Evolutionary conservation across 2,329 filamentous ascomycete species (phyloP).

Genomic region (Triangularia verruculosa): DNA sequence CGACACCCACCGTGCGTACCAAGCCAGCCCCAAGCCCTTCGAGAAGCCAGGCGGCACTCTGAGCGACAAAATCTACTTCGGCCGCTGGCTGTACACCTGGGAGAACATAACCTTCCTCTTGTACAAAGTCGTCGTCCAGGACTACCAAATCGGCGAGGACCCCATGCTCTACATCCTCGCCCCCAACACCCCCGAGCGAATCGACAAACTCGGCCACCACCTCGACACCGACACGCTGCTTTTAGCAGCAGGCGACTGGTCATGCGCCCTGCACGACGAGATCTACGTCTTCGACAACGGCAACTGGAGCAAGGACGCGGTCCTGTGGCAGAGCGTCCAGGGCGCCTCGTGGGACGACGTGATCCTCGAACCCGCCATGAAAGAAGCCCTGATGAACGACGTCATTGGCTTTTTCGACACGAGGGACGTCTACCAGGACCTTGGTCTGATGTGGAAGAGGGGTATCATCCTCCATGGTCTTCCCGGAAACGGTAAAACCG

Average conservation of each 20-base stretch:
- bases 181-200: not conserved
- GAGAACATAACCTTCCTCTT: not conserved
- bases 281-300: conserved; percentile 65
- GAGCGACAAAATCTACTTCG: conserved; percentile 3
- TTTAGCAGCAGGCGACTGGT: conserved; percentile 54
- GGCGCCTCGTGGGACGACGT: conserved; percentile 62
- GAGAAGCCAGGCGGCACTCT: not conserved
- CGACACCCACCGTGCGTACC: conserved; percentile 6
- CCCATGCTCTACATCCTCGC: conserved; percentile 7
- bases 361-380: conserved; percentile 63
- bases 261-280: conserved; percentile 56
- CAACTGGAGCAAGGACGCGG: conserved; percentile 59
- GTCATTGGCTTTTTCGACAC: conserved; percentile 63
- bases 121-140: conserved; percentile 1
- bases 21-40: not conserved
- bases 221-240: conserved; percentile 48
- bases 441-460: conserved; percentile 69
- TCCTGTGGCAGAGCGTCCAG: conserved; percentile 56
- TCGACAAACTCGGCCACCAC: not conserved
- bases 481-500: conserved; percentile 65
- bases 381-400: conserved; percentile 60
- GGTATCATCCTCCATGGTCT: conserved; percentile 67
- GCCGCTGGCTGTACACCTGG: conserved; percentile 7
- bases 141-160: not conserved
- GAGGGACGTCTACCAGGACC: conserved; percentile 53